Evolutionary conservation across 306 rosid genomes (phyloP).

Genomic region (Styphnolobium japonicum): DNA sequence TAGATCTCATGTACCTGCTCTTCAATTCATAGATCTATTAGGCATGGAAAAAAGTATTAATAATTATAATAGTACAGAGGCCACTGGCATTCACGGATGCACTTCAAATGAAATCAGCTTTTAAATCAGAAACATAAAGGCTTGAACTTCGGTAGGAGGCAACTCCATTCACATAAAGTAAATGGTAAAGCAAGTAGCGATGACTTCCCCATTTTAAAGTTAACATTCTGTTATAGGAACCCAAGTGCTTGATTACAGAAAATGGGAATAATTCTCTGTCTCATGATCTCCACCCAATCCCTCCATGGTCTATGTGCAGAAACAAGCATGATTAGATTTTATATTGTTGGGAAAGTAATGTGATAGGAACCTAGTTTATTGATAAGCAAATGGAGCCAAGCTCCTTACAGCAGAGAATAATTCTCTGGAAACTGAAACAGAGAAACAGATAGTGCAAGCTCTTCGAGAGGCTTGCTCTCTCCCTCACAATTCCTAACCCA

Average conservation of each 20-base stretch:
- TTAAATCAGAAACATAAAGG: constrained; percentile 10
- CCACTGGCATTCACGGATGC: constrained; percentile 16
- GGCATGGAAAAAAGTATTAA: constrained; percentile 12
- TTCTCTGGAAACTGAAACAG: no score
- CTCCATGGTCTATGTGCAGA: constrained; percentile 16
- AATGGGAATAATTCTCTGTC: no score
- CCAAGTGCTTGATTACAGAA: no score
- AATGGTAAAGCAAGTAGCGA: constrained; percentile 20
- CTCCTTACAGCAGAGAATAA: no score
- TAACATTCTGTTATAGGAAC: no score
- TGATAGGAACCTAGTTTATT: no score
- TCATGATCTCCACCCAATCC: constrained; percentile 45
- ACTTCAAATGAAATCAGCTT: constrained; percentile 4
- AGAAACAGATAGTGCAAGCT: no score
- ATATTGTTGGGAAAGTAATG: not conserved
- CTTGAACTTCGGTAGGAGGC: constrained; percentile 14
- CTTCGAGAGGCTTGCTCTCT: no score
- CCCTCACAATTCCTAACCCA: no score
- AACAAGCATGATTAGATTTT: not conserved
- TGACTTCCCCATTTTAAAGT: not conserved
- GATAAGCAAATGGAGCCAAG: no score
- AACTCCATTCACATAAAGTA: constrained; percentile 6
- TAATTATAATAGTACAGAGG: constrained; percentile 17
- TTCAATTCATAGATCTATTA: constrained; percentile 2
- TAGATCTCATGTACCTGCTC: constrained; percentile 10